phyloP scores from a whole-genome alignment of 192 early-diverging fungal genomes.

The Endogone sp. region DNA sequence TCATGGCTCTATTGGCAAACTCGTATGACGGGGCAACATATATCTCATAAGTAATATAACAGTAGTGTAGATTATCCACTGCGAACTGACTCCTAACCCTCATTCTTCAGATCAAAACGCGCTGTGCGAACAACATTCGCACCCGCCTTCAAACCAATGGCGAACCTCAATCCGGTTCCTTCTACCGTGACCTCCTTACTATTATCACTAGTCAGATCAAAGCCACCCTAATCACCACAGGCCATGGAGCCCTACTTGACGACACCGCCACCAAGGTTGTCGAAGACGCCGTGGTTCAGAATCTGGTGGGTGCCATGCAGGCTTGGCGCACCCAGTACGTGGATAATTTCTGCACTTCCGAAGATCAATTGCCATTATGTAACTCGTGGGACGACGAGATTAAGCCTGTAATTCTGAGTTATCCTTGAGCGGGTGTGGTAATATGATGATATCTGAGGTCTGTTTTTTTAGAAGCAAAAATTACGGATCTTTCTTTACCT shows the following conservation, averaged over 20 bases:
- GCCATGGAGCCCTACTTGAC: conserved; percentile 14
- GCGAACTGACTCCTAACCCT: background rate
- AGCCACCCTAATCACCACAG: background rate
- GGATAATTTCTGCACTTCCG: conserved; percentile 14
- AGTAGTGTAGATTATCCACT: background rate
- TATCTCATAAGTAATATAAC: background rate
- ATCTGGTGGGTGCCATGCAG: conserved; percentile 13
- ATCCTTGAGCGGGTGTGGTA: conserved; percentile 30
- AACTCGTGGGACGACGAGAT: conserved; percentile 31
- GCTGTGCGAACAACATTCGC: background rate
- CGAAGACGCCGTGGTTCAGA: conserved; percentile 15
- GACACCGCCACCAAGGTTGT: conserved; percentile 13
- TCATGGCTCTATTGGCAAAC: background rate
- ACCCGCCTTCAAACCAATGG: background rate
- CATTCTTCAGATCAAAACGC: background rate
- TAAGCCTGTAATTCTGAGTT: conserved; percentile 23
- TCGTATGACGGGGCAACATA: background rate
- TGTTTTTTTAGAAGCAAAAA: too few species aligned
- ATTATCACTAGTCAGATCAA: background rate
- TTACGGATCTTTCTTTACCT: too few species aligned
- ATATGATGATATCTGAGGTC: too few species aligned
- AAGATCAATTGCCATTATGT: conserved; percentile 16
- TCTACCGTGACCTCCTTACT: background rate
- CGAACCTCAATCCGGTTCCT: background rate
- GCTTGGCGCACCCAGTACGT: conserved; percentile 21